phyloP scores from a whole-genome alignment of 2,329 filamentous ascomycete species.

The Colletotrichum ledebouriae region DNA sequence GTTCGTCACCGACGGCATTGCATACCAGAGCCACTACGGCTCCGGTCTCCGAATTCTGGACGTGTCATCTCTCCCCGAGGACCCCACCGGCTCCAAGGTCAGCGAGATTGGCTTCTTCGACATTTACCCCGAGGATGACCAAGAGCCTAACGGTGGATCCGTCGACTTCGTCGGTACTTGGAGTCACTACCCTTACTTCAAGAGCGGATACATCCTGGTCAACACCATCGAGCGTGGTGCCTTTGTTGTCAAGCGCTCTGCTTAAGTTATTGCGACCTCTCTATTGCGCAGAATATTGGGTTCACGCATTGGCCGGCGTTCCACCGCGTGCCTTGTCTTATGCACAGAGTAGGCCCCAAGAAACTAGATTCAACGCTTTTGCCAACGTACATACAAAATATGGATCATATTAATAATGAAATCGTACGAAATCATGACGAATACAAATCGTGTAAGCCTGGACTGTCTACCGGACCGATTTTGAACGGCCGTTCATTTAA shows the following conservation, averaged over 20 bases:
- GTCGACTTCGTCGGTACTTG: slow-evolving; percentile 44
- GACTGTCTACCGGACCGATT: too few species aligned
- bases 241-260: slow-evolving; percentile 43
- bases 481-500: too few species aligned
- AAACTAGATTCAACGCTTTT: too few species aligned
- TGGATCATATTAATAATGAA: too few species aligned
- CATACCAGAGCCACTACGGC: slow-evolving; percentile 61
- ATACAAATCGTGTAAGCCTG: too few species aligned
- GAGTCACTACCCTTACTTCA: slow-evolving; percentile 44
- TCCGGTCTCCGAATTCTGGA: slow-evolving; percentile 56
- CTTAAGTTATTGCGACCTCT: neutral
- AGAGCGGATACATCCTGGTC: slow-evolving; percentile 44
- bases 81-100: slow-evolving; percentile 55
- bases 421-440: too few species aligned
- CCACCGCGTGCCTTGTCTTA: too few species aligned
- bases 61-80: slow-evolving; percentile 48
- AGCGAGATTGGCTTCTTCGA: slow-evolving; percentile 60
- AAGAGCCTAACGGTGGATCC: slow-evolving; percentile 40
- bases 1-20: slow-evolving; percentile 56
- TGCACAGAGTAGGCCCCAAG: too few species aligned
- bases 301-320: too few species aligned
- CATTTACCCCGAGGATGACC: slow-evolving; percentile 54
- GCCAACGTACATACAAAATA: too few species aligned
- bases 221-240: slow-evolving; percentile 46
- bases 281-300: too few species aligned